phyloP scores from a whole-genome alignment of 805 yeast genomes.

The Jamesozyma piceae region DNA sequence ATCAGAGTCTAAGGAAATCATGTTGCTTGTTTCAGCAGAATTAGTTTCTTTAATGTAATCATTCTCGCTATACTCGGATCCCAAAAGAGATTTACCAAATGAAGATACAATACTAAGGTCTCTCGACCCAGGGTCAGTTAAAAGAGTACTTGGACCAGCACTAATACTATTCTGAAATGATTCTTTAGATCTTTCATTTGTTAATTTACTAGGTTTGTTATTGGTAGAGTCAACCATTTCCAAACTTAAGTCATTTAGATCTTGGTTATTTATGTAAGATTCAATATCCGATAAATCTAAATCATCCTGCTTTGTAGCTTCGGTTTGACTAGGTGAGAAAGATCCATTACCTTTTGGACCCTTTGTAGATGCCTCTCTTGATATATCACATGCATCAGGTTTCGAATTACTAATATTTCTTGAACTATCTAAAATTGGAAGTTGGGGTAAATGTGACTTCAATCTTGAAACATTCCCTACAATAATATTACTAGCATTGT shows the following conservation, averaged over 20 bases:
- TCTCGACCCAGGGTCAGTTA: slow-evolving; percentile 6
- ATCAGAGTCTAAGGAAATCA: slow-evolving; percentile 15
- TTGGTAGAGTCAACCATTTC: slow-evolving; percentile 11
- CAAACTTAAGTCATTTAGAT: slow-evolving; percentile 18
- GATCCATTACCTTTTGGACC: background rate
- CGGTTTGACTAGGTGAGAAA: background rate
- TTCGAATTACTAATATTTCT: slow-evolving; percentile 5
- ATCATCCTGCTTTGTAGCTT: slow-evolving; percentile 4
- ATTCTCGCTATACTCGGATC: slow-evolving; percentile 25
- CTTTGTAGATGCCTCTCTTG: background rate
- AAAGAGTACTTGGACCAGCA: slow-evolving; percentile 2
- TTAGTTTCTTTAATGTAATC: slow-evolving; percentile 10
- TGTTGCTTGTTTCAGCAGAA: slow-evolving; percentile 8
- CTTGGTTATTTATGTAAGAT: slow-evolving; percentile 27
- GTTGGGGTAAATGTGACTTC: slow-evolving; percentile 12
- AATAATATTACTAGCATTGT: slow-evolving; percentile 2
- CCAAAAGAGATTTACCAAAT: slow-evolving; percentile 28
- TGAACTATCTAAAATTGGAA: slow-evolving; percentile 6
- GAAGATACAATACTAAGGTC: slow-evolving; percentile 22
- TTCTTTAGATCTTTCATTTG: slow-evolving; percentile 1
- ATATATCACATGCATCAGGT: slow-evolving; percentile 4
- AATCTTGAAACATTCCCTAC: slow-evolving; percentile 11
- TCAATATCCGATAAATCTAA: slow-evolving; percentile 23
- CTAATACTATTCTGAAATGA: slow-evolving; percentile 2
- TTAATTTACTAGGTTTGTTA: slow-evolving; percentile 5